Percentiles rank a stretch among this genome's conserved stretches.
Conservation (phyloP, 1,139 yeast species). For the Geotrichum australiense region DNA sequence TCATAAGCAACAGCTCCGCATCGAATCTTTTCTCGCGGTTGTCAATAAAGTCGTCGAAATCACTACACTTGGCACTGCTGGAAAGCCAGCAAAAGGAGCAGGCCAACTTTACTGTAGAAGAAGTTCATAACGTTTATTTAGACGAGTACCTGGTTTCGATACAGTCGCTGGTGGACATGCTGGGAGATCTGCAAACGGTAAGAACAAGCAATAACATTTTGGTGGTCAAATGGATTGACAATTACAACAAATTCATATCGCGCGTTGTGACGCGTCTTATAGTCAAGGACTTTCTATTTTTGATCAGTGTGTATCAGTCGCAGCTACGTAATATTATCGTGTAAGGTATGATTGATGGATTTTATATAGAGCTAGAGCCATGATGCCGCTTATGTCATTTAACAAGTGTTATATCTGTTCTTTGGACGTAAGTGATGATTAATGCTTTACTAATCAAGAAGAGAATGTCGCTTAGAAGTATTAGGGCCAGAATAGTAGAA, state of each 20-base stretch:
- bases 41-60: constrained; percentile 11
- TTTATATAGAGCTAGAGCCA: too few species aligned
- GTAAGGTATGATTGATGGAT: too few species aligned
- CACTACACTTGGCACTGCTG: constrained; percentile 2
- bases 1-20: background rate
- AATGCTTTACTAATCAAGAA: too few species aligned
- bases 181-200: constrained; percentile 9
- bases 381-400: too few species aligned
- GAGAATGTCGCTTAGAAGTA: too few species aligned
- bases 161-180: constrained; percentile 9
- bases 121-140: background rate
- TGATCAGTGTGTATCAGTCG: constrained; percentile 22
- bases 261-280: constrained; percentile 24
- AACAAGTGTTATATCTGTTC: too few species aligned
- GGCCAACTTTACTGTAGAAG: background rate
- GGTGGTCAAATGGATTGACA: constrained; percentile 20
- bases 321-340: constrained; percentile 19
- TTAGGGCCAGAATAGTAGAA: too few species aligned
- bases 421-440: too few species aligned
- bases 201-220: background rate
- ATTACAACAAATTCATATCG: constrained; percentile 22
- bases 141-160: constrained; percentile 12
- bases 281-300: constrained; percentile 23
- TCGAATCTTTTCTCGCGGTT: constrained; percentile 10
- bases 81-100: background rate